Evolutionary conservation across 139 green algal species (phyloP).

Genomic region (Coelastrella sp.): DNA sequence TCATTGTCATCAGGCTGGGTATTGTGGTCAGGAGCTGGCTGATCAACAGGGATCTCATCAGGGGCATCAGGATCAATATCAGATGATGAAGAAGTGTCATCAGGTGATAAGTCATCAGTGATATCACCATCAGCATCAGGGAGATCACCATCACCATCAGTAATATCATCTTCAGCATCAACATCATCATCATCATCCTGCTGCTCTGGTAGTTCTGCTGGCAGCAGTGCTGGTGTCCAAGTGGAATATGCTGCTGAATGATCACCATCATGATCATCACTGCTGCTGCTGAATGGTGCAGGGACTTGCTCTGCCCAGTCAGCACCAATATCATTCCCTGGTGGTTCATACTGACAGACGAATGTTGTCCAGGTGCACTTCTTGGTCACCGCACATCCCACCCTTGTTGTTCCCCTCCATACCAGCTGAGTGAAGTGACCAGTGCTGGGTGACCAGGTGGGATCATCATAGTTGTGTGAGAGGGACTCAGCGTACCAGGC

Average conservation of each 20-base stretch:
- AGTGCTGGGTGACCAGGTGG: slow-evolving; percentile 15
- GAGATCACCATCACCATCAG: no score
- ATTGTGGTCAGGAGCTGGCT: no score
- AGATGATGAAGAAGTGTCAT: no score
- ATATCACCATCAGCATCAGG: no score
- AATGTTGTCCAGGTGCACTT: slow-evolving; percentile 17
- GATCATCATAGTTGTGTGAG: slow-evolving; percentile 47
- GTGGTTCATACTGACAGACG: slow-evolving; percentile 42
- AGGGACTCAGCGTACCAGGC: slow-evolving; percentile 26
- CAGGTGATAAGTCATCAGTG: no score
- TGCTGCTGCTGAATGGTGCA: neutral
- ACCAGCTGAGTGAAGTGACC: slow-evolving; percentile 57
- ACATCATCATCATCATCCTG: no score
- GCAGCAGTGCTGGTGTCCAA: neutral
- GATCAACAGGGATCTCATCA: no score
- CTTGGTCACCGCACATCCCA: slow-evolving; percentile 45
- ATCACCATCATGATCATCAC: no score
- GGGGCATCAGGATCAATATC: no score
- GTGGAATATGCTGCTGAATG: neutral
- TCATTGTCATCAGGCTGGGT: no score
- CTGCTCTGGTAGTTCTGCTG: neutral
- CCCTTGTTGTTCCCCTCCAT: slow-evolving; percentile 33
- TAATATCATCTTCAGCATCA: no score
- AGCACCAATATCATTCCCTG: slow-evolving; percentile 38
- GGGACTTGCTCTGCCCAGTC: slow-evolving; percentile 43